Conservation (phyloP, 1,284 basidiomycete species). For the Ustilago sp. region DNA sequence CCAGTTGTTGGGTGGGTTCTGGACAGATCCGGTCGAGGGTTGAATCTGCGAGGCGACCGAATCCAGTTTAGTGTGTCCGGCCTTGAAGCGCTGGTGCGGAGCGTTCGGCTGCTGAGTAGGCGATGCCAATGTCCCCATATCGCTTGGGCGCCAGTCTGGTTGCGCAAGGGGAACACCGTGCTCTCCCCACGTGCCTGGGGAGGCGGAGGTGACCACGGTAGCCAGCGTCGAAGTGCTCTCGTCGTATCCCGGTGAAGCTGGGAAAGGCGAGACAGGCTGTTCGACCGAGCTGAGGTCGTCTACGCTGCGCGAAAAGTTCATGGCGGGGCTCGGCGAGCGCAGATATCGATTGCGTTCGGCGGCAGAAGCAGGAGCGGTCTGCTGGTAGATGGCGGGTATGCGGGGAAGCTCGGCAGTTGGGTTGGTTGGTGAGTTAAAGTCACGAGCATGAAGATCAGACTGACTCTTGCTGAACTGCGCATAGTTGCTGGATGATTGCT, state of each 20-base stretch:
- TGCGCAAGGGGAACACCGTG: constrained; percentile 45
- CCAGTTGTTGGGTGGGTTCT: constrained; percentile 34
- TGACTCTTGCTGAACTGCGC: constrained; percentile 57
- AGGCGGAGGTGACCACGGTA: constrained; percentile 21
- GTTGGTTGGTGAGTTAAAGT: constrained; percentile 35
- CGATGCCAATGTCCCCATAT: constrained; percentile 52
- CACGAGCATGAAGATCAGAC: constrained; percentile 50
- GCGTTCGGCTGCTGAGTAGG: constrained; percentile 27
- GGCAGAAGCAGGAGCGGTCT: constrained; percentile 16
- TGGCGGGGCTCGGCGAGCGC: constrained; percentile 53
- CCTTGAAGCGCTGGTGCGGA: constrained; percentile 30
- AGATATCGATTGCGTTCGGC: constrained; percentile 49
- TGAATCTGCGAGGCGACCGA: constrained; percentile 29
- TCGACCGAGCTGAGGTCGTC: constrained; percentile 55
- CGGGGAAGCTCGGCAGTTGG: constrained; percentile 46
- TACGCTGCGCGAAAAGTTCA: constrained; percentile 61
- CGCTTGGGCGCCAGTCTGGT: constrained; percentile 54
- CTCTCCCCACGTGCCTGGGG: constrained; percentile 53
- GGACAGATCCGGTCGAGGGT: constrained; percentile 30
- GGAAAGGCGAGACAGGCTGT: constrained; percentile 25
- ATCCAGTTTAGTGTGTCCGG: constrained; percentile 31
- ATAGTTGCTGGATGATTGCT: constrained; percentile 27
- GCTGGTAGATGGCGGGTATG: constrained; percentile 43
- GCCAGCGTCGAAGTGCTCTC: constrained; percentile 34
- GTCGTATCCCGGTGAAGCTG: constrained; percentile 34